Evolutionary conservation across 2,329 filamentous ascomycete species (phyloP), one percentile per base, ranked within the genome.

Genomic region (Metarhizium robertsii): DNA sequence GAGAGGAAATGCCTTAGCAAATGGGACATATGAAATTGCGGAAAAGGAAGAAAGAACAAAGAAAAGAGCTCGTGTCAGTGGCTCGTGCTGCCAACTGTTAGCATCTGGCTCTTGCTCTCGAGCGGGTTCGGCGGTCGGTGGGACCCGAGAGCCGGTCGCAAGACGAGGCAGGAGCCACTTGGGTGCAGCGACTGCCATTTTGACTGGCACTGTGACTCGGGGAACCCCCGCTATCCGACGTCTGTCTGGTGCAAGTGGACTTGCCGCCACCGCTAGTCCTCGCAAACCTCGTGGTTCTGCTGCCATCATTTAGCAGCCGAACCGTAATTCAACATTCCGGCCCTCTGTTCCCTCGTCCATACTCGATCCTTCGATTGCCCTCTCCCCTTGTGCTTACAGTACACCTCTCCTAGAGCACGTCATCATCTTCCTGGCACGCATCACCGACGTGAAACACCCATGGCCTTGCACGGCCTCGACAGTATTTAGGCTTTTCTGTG

Each of bases 371-470:
- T 47, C 18, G 7, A 45, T 5, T 30, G 20, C 42, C 14, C 20
- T 55, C 25, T 11, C 20, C 6, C 40, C 42, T 20, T 7, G 6
- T 32, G 34, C 16, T 25, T 30, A 32, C 45, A 18, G 13, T 47
- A 45, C 40, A 34, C n/a, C 45, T 25, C 20, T 20, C 45, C 36
- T 6, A 34, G 30, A 57, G 55, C 55, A 55, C 55, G 55, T 50
- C 53, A 57, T 57, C 46, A 40, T 16, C 30, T 16, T 16, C 25
- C 25, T 46, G 38, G 49, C 50, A 48, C 50, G 53, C 32, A 53
- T 48, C 53, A 53, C 42, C 4, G 11, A 7, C 43, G 42, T 40
- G 34, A 52, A 54, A 29, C 43, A 30, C 34, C 53, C 53, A 55
- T 47, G 16, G 53, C 49, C 29, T 40, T 29, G 45, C 45, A 30